Percentiles rank a stretch among this genome's conserved stretches.
These are phyloP conservation scores for Cutaneotrichosporon cavernicola DNA, from an alignment of 1,284 basidiomycete genomes.

Conservation along the genomic window DNA sequence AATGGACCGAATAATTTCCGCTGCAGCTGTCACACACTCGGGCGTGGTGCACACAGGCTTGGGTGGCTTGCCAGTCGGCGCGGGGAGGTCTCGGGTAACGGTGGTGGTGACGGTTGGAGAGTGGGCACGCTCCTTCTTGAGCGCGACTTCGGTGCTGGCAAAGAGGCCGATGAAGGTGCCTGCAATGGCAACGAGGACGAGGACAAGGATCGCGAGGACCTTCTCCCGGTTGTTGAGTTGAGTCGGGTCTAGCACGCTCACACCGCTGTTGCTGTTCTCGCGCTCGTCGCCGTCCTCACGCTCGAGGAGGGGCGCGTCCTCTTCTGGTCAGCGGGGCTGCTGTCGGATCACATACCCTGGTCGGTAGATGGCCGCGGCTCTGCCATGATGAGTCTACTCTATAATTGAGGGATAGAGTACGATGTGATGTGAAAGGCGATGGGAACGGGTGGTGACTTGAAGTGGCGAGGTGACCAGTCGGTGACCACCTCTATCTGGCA, in stretches of 20 bases:
- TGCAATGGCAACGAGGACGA: slow-evolving; percentile 75
- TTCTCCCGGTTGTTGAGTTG: slow-evolving; percentile 79
- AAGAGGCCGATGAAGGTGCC: slow-evolving; percentile 90
- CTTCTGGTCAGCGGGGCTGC: slow-evolving; percentile 29
- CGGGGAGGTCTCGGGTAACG: slow-evolving; percentile 9
- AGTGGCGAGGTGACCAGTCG: neutral
- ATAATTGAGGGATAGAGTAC: neutral
- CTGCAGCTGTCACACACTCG: slow-evolving; percentile 79
- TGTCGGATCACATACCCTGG: slow-evolving; percentile 24
- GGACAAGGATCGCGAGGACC: slow-evolving; percentile 69
- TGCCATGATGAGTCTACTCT: slow-evolving; percentile 34
- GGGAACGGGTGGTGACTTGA: neutral
- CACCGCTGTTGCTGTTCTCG: slow-evolving; percentile 26
- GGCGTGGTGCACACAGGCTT: slow-evolving; percentile 67
- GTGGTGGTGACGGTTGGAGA: slow-evolving; percentile 35
- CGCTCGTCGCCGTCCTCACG: slow-evolving; percentile 21
- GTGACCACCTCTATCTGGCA: too few relatives aligned
- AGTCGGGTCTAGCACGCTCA: slow-evolving; percentile 42
- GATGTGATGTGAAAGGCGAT: neutral
- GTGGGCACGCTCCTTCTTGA: slow-evolving; percentile 59
- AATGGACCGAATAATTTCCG: slow-evolving; percentile 74
- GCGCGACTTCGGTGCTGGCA: slow-evolving; percentile 75
- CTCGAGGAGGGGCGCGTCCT: slow-evolving; percentile 52
- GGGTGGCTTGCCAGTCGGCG: slow-evolving; percentile 43
- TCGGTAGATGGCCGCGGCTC: slow-evolving; percentile 51